Base-by-base conservation (phyloP, 2,329 filamentous ascomycete species). In the Epichloe festucae region DNA sequence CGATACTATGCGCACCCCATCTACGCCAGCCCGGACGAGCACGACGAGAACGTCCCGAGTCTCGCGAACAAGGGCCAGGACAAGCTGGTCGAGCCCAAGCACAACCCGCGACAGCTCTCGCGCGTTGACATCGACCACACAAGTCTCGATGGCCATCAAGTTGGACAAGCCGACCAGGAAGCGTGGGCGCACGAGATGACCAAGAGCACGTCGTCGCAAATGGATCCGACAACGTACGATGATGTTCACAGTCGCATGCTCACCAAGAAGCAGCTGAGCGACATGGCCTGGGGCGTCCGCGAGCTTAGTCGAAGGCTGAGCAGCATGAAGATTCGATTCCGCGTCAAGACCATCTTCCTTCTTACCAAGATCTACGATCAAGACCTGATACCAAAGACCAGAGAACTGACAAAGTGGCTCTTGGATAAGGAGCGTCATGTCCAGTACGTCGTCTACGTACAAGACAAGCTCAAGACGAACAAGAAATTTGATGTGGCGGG, bases 221-320 rank as follows among this genome's bases (percentile, higher is more conserved):
- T 68, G 40, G 70, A 75, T 53, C 62, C 72, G 11, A 55, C 61
- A 7, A 54, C 63, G 42, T 55, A 67, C 53, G 63, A 66, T 27
- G 63, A 67, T 8, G 59, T 76, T 42, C 76, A 79, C 60, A 81
- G 77, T 53, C 79, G 91, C n/a, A 78, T 96, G 48, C 75, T 97
- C 58, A 96, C 90, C 1, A 97, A 97, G 72, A 89, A 87, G 66
- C 89, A 98, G 67, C 75, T 98, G 42, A 89, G 86, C 14, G 93
- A 97, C 61, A 97, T 98, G 91, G 90, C 91, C 0, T 90, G 91
- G 81, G 90, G 91, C 27, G 93, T 97, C 53, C 78, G 93, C 46
- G 89, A 96, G 67, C 73, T 98, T 53, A 91, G 87, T 34, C 86
- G 95, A 62, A 85, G 87, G 54, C 71, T 97, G 53, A 87, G 88